phyloP scores from a whole-genome alignment of 495 filamentous ascomycete genomes.

The Aspergillus bertholletiae region DNA sequence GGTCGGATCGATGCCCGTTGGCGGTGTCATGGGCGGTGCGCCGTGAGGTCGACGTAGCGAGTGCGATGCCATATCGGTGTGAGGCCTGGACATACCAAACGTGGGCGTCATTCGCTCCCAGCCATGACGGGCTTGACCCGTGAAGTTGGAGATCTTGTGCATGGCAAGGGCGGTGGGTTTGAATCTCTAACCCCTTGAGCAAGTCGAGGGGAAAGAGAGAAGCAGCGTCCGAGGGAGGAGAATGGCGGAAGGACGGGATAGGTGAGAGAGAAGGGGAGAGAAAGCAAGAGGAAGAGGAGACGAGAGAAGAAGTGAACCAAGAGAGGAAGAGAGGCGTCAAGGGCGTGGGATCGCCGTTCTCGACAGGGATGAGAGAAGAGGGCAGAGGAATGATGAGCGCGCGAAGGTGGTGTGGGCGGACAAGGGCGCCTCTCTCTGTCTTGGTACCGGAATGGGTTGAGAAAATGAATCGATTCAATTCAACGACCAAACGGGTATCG shows the following conservation, averaged over 20 bases:
- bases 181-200: constrained; percentile 41
- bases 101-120: constrained; percentile 87
- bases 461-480: constrained; percentile 21
- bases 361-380: constrained; percentile 32
- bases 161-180: constrained; percentile 45
- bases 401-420: constrained; percentile 29
- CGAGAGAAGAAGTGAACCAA: constrained; percentile 14
- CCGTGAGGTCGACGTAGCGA: constrained; percentile 68
- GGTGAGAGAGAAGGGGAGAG: background rate
- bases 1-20: constrained; percentile 61
- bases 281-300: background rate
- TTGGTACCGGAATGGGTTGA: constrained; percentile 19
- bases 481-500: constrained; percentile 18
- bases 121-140: constrained; percentile 79
- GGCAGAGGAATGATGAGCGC: constrained; percentile 34
- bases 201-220: constrained; percentile 38
- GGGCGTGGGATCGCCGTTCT: constrained; percentile 24
- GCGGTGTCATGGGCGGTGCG: constrained; percentile 60
- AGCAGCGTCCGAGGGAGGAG: constrained; percentile 17
- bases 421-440: constrained; percentile 10
- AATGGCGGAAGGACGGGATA: constrained; percentile 9
- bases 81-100: constrained; percentile 73
- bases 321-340: constrained; percentile 16
- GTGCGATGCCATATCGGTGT: constrained; percentile 69
- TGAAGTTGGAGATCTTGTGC: constrained; percentile 92